Percentiles rank a stretch among this genome's conserved stretches.
These are phyloP conservation scores for Colletotrichum eremochloae DNA, from an alignment of 2,329 filamentous ascomycete genomes.

Conservation along the genomic window DNA sequence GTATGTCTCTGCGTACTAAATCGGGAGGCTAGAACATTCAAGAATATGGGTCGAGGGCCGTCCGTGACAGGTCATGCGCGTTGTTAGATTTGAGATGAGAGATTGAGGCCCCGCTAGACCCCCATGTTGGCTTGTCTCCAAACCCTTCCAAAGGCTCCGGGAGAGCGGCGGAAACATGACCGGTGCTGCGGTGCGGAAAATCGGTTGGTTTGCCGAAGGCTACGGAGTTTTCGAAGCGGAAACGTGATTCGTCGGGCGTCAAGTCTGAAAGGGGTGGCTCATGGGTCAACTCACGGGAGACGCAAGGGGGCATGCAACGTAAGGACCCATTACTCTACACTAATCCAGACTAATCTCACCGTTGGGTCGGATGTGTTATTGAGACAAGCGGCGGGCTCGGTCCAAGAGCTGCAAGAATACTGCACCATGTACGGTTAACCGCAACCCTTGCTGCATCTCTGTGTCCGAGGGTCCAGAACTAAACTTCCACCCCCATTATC, in stretches of 20 bases:
- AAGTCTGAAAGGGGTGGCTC: neutral
- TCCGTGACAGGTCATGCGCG: constrained; percentile 40
- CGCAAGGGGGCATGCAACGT: neutral
- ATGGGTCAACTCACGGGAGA: neutral
- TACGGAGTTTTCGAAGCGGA: neutral
- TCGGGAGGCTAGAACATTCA: constrained; percentile 31
- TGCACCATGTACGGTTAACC: neutral
- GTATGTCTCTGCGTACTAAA: neutral
- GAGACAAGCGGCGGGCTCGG: neutral
- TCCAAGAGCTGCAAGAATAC: neutral
- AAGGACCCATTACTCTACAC: constrained; percentile 1
- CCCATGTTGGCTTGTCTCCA: neutral
- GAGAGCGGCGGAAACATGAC: constrained; percentile 28
- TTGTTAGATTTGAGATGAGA: constrained; percentile 24
- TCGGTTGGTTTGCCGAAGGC: constrained; percentile 26
- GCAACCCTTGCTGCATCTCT: neutral
- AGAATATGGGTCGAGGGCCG: constrained; percentile 22
- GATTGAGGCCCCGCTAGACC: neutral
- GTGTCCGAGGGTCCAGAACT: constrained; percentile 10
- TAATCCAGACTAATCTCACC: neutral
- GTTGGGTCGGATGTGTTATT: neutral
- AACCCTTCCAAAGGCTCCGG: constrained; percentile 19
- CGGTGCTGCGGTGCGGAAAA: constrained; percentile 26
- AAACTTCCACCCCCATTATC: neutral
- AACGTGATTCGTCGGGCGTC: constrained; percentile 10